Evolutionary conservation across 768 basidiomycete species (phyloP), one percentile per base, ranked within the genome.

Genomic region (Russula sp.): DNA sequence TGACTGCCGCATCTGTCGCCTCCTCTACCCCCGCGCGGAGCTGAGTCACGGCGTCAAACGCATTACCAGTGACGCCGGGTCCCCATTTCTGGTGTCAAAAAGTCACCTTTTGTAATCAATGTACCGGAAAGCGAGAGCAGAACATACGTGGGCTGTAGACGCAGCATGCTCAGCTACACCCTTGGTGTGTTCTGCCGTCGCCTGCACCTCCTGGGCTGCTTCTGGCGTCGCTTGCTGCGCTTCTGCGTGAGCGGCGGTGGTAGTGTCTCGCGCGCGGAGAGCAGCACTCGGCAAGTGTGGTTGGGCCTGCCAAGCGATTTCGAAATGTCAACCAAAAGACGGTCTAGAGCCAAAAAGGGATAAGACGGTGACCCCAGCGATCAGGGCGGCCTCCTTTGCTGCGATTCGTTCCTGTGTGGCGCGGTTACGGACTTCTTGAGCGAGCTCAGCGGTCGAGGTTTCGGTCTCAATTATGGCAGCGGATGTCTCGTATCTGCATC

Each of bases 241-340:
- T 48, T 79, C 78, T 9, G 82, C 80, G 50, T 77, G 71, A 1
- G 79, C 81, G 10, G 83, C 85, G n/a, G 81, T 79, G 3, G 84
- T 85, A 70, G 65, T 76, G 72, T 22, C 75, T 71, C 58, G 9
- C 1, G 61, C 65, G 3, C 36, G 29, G 35, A 54, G 10, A 35
- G 9, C 39, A 34, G 46, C 51, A 14, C 43, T 43, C 32, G 38
- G 52, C 50, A 20, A 45, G 36, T 53, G 54, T 39, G 46, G 34
- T 38, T 62, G 56, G 14, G 50, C 32, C 61, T 47, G 50, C 22
- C 43, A 39, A 25, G 8, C n/a, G 6, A 18, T 43, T 18, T 13
- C 41, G 14, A 16, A 2, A 13, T 9, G 55, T 50, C n/a, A 45
- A 20, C 16, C 51, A 4, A 13, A 13, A 7, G 7, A 7, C 14